These are phyloP conservation scores for Aspergillus arachidicola DNA, from an alignment of 2,329 filamentous ascomycete species.

Conservation along the genomic window DNA sequence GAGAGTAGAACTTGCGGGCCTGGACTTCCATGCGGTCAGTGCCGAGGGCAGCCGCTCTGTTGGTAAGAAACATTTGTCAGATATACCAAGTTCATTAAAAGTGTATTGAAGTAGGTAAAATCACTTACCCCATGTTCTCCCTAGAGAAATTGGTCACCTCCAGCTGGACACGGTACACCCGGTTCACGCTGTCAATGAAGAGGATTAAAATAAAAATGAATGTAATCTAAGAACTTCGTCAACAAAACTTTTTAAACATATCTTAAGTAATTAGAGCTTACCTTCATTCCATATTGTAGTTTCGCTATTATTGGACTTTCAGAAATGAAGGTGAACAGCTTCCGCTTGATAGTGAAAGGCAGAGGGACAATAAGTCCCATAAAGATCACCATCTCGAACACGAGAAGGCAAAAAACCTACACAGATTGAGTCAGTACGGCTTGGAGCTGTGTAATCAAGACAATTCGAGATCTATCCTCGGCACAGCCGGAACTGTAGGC, in stretches of 20 bases:
- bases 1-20: conserved; percentile 99
- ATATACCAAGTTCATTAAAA: conserved; percentile 15
- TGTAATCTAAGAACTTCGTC: conserved; percentile 65
- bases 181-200: conserved; percentile 94
- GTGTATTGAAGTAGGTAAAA: not conserved
- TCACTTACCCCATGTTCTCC: conserved; percentile 56
- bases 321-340: conserved; percentile 94
- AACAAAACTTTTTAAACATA: not conserved
- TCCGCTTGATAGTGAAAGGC: conserved; percentile 82
- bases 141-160: conserved; percentile 78
- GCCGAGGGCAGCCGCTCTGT: conserved; percentile 73
- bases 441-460: conserved; percentile 11
- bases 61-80: conserved; percentile 24
- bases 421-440: conserved; percentile 10
- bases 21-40: conserved; percentile 97
- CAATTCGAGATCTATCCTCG: conserved; percentile 1
- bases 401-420: conserved; percentile 53
- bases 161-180: conserved; percentile 93
- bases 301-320: conserved; percentile 84
- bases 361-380: conserved; percentile 69
- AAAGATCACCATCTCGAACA: conserved; percentile 55
- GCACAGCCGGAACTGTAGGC: conserved; percentile 22
- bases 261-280: conserved; percentile 33
- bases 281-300: conserved; percentile 94
- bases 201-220: conserved; percentile 99